Evolutionary conservation across 2,329 filamentous ascomycete species (phyloP), one percentile per base, ranked within the genome.

Genomic region (Aspergillus sp.): DNA sequence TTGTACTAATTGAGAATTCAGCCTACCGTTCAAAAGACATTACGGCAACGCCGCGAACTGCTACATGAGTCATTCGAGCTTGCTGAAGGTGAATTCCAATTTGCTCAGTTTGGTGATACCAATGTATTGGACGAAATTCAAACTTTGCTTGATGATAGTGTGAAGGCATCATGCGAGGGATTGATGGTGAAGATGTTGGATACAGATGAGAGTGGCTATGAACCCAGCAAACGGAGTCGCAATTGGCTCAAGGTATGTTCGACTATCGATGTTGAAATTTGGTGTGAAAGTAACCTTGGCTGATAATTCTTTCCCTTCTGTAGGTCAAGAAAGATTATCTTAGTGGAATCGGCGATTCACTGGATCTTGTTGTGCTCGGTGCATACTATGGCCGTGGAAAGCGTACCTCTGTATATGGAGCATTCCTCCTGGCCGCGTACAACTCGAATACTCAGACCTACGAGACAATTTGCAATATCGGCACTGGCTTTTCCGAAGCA

Each of bases 151-250:
- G 93, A 98, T 59, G 91, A 97, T 46, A 93, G 88, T 58, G 86
- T 98, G 51, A 95, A 95, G 67, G 88, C 90, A 2, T 94, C 89
- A 0, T 98, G 93, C 61, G 93, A 98, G 72, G 93, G 93, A 8
- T 75, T 98, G 42, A 98, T 98, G 93, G 93, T 98, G 10, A 98
- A 98, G 74, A 98, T 98, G 93, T 72, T 98, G 46, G 91, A 97
- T 64, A 93, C 91, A 1, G 74, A 80, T 6, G 91, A 96, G 67
- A 95, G 88, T 55, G 88, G 88, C 57, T 98, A 98, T 63, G 91
- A 97, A 69, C 93, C 93, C 13, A 95, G 88, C 59, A 95, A 95
- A 65, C 85, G 93, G 52, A 95, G 88, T 68, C 87, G 93, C 47
- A 98, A 98, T 62, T 98, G 93, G 93, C 85, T 98, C 52, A 98